These are phyloP conservation scores for Taphrina wiesneri DNA, from an alignment of 1,139 yeast species.

Conservation along the genomic window DNA sequence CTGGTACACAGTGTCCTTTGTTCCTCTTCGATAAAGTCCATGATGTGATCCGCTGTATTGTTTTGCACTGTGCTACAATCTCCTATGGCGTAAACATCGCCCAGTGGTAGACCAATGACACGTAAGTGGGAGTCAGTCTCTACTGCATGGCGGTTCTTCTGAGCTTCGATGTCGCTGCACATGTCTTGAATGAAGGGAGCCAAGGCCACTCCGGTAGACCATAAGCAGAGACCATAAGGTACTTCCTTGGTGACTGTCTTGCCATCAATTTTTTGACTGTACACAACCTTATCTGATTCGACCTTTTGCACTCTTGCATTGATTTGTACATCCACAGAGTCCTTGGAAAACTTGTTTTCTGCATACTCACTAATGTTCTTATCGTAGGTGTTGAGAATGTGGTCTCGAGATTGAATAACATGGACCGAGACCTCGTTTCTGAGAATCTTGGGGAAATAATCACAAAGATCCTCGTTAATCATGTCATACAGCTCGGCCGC, in stretches of 20 bases:
- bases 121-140: constrained; percentile 68
- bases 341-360: constrained; percentile 59
- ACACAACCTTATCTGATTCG: constrained; percentile 56
- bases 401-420: constrained; percentile 64
- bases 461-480: constrained; percentile 68
- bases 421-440: constrained; percentile 64
- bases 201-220: constrained; percentile 71
- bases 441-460: constrained; percentile 56
- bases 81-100: constrained; percentile 64
- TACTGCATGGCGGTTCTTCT: constrained; percentile 60
- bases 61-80: constrained; percentile 66
- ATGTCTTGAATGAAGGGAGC: constrained; percentile 58
- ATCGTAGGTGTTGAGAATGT: constrained; percentile 64
- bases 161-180: constrained; percentile 51
- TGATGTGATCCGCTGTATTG: constrained; percentile 57
- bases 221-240: constrained; percentile 62
- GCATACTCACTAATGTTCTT: constrained; percentile 62
- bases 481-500: constrained; percentile 89
- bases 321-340: constrained; percentile 59
- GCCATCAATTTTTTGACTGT: constrained; percentile 52
- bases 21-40: constrained; percentile 38
- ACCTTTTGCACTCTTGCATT: constrained; percentile 62
- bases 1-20: constrained; percentile 50
- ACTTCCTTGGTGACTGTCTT: constrained; percentile 53
- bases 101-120: constrained; percentile 61